Base-by-base conservation (phyloP, 2,329 filamentous ascomycete species). In the Aspergillus hortae region DNA sequence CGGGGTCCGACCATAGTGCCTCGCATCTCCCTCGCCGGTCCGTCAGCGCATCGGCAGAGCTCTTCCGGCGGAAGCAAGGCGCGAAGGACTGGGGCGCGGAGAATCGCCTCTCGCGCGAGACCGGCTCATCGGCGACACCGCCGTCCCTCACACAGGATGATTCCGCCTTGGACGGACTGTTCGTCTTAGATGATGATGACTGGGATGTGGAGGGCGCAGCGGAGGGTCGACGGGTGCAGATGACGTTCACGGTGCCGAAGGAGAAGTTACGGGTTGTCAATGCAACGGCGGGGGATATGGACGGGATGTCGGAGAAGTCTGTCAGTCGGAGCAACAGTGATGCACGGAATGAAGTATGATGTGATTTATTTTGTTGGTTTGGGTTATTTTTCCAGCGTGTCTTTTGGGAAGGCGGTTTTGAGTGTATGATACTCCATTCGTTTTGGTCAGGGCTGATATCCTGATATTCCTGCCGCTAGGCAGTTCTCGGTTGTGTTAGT, bases 161-260 rank as follows among this genome's bases (percentile, higher is more conserved):
- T 36, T 58, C 64, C 35, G 64, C 60, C 38, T 25, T 67, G 9
- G 60, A 57, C 4, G 62, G 61, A 0, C 55, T 62, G 1, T 55
- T 62, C n/a, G 63, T 62, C 15, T 52, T 61, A 4, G 62, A 57
- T 4, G 63, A 66, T 14, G 65, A 68, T 25, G 87, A 90, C 49
- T 89, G 88, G 88, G 88, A 91, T 61, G 83, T 92, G 36, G 88
- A 92, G 67, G 78, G 80, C 50, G 87, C 88, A 2, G 82, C 87
- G 1, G 85, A 90, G 72, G 81, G 81, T 53, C 74, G 87, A 19
- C 77, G 89, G 7, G 88, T 92, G 55, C 88, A 92, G 69, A 82
- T 90, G 65, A 94, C 95, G 83, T 97, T 96, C 70, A 96, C 92
- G 0, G 90, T 96, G 54, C 92, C 94, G 2, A 90, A 87, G 68